Evolutionary conservation across 2,329 filamentous ascomycete species (phyloP), one percentile per base, ranked within the genome.

Genomic region (Colletotrichum viniferum): DNA sequence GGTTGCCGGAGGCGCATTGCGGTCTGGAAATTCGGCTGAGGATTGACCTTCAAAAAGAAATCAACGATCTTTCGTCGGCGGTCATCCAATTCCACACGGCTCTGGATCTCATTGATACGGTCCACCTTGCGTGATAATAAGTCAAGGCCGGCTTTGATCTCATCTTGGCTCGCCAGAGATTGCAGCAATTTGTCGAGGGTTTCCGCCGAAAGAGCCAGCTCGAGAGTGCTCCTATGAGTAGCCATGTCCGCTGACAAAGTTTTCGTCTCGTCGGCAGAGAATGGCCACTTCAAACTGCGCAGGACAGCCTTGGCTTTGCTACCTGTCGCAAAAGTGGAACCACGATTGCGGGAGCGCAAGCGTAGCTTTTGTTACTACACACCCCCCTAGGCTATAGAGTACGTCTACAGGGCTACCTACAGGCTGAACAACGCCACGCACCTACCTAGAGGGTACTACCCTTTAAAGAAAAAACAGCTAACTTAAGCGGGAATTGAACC

Each of bases 1-100:
- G 69, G 69, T 1, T 68, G 69, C 4, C 52, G 69, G 0, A 72
- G 13, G 7, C 34, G 48, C 26, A 24, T 13, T 0, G 43, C 0
- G 1, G n/a, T 48, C 18, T 48, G 43, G n/a, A 48, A 48, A 0
- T 21, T 48, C 3, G 43, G n/a, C 6, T 48, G 43, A 0, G 43
- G 43, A 0, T 48, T 48, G 9, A 48, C 43, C n/a, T 21, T 48
- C n/a, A 48, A 12, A 0, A 48, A 48, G n/a, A 21, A 48, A 21
- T 13, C 0, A 0, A 21, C 0, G 10, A 48, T 5, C 0, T 48
- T 21, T 0, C 10, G 5, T 1, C 43, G 43, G 2, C n/a, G n/a
- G 10, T n/a, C 43, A 1, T 48, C 18, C 5, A 48, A 12, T 13
- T 48, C 2, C 18, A 48, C 43, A 9, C 43, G 43, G 5, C 10